Base-by-base conservation (phyloP, 2,329 filamentous ascomycete species). In the Colletotrichum noveboracense region DNA sequence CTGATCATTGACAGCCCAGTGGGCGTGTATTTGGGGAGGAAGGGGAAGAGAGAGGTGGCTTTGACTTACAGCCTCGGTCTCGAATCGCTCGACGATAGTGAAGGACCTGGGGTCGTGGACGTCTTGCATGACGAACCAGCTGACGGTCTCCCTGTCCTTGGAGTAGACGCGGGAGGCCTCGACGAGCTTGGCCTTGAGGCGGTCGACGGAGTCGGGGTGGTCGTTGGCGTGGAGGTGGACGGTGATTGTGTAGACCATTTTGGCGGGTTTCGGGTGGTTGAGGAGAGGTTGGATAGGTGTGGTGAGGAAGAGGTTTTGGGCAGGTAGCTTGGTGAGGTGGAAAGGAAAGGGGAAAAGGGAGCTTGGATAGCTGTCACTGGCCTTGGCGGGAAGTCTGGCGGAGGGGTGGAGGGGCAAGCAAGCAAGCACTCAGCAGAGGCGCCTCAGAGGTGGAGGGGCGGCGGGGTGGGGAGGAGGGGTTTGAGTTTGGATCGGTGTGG, bases 61-160 rank as follows among this genome's bases (percentile, higher is more conserved):
- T 52, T 52, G 43, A 86, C 89, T 75, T 83, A 92, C 91, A 66
- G 86, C 86, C 82, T 95, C 94, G 76, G 92, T 88, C 80, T 90
- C 89, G 84, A 94, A 95, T 36, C 94, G 87, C 86, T 95, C 94
- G 62, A 95, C 93, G 79, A 95, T 94, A 64, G 92, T 94, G 84
- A 95, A 95, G 66, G 92, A 91, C 74, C 93, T 88, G 60, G 89
- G 88, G 82, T 95, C 93, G 79, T 90, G 87, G 74, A 92, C 89
- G 80, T 93, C 92, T 86, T 95, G 94, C 94, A 95, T 95, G 77
- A 95, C 93, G 84, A 94, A 91, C 94, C 94, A 95, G 61, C 87
- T 89, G 74, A 93, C 80, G 0, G 91, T 94, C 87, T 95, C 94
- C 81, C 91, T 91, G 86, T 95, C 94, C 78, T 94, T 88, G 78